These are phyloP conservation scores for Entomortierella lignicola DNA, from an alignment of 192 early-diverging fungal genomes.

Conservation along the genomic window DNA sequence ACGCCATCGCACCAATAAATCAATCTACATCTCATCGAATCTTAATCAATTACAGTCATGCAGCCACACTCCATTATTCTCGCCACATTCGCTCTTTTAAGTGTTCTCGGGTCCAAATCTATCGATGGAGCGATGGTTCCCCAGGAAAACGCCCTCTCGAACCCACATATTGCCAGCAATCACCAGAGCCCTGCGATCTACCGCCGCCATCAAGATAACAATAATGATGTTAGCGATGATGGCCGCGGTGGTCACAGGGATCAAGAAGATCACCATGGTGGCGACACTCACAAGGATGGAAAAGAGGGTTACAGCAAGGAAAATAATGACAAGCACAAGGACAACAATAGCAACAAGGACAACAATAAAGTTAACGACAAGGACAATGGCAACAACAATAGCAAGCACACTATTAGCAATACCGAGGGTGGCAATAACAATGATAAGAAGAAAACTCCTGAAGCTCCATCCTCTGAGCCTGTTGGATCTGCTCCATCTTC, in stretches of 20 bases:
- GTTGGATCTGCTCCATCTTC: too few species aligned
- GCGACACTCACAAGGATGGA: background rate
- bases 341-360: background rate
- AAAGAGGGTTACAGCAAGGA: background rate
- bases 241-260: background rate
- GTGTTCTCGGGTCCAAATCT: conserved; percentile 20
- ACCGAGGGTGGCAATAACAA: background rate
- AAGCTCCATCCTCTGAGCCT: background rate
- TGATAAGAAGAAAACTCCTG: background rate
- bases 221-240: background rate
- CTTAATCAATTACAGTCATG: conserved; percentile 7
- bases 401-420: background rate
- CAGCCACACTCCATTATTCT: conserved; percentile 15
- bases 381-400: background rate
- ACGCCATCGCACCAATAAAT: too few species aligned
- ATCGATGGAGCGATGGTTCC: conserved; percentile 7
- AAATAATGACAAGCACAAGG: conserved; percentile 1
- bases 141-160: background rate
- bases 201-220: conserved; percentile 13
- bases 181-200: background rate
- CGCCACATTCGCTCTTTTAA: conserved; percentile 15
- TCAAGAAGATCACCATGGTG: background rate
- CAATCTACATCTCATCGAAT: background rate
- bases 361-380: background rate
- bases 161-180: background rate